A percentile compares a stretch with the other conserved stretches of the same genome.
phyloP scores from a whole-genome alignment of 2,329 filamentous ascomycete species.

The Sporothrix pseudoabietina region DNA sequence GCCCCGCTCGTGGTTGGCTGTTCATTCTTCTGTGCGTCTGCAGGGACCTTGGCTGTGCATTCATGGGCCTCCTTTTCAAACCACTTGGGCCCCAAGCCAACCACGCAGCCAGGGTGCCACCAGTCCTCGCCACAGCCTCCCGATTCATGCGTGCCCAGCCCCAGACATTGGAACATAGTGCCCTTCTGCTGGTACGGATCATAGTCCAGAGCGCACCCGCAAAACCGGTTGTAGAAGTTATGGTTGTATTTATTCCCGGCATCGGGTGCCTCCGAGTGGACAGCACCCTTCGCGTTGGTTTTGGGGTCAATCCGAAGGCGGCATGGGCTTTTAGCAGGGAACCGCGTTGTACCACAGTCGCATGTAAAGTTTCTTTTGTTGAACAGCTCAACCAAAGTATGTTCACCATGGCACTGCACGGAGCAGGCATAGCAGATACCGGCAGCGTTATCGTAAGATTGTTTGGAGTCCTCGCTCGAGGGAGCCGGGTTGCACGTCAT shows the following conservation, averaged over 20 bases:
- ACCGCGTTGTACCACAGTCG: conserved; percentile 87
- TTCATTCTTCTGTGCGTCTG: not conserved
- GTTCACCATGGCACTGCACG: conserved; percentile 93
- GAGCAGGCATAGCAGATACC: conserved; percentile 97
- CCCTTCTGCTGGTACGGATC: conserved; percentile 87
- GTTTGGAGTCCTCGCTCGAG: conserved; percentile 53
- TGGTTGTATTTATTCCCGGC: conserved; percentile 87
- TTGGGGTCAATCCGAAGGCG: conserved; percentile 69
- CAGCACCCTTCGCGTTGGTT: conserved; percentile 74
- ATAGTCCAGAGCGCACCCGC: conserved; percentile 84
- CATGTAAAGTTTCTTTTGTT: conserved; percentile 93
- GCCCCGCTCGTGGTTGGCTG: not conserved
- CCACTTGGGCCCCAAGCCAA: conserved; percentile 77
- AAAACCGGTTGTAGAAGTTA: conserved; percentile 92
- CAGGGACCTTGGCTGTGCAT: not conserved
- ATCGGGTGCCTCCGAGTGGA: conserved; percentile 73
- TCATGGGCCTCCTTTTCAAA: conserved; percentile 51
- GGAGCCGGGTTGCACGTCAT: conserved; percentile 89
- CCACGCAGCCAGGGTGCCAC: conserved; percentile 93
- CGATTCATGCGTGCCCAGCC: conserved; percentile 74
- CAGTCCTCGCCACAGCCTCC: conserved; percentile 96
- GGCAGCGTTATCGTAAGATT: conserved; percentile 61
- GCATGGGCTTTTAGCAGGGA: conserved; percentile 72
- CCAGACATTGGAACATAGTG: conserved; percentile 97
- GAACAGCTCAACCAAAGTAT: conserved; percentile 93